phyloP scores from a whole-genome alignment of 441 rosid genomes.

The Corymbia citriodora region DNA sequence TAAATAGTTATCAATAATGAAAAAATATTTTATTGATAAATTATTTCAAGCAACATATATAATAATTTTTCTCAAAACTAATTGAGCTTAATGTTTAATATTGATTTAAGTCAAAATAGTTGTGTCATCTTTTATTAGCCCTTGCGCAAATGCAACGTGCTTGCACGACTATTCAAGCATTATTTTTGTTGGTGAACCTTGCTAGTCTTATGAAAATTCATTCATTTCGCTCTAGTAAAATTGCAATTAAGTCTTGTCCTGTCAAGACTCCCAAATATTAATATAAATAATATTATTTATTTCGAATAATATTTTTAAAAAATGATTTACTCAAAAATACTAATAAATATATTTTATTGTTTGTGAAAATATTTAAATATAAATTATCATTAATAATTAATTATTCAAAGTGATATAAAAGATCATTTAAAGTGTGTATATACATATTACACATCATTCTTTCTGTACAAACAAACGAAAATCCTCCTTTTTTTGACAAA shows the following conservation, averaged over 20 bases:
- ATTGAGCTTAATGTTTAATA: neutral
- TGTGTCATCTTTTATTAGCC: too few relatives aligned
- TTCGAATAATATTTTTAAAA: neutral
- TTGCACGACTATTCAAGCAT: neutral
- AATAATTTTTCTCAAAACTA: too few relatives aligned
- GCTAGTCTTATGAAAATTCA: neutral
- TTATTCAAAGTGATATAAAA: too few relatives aligned
- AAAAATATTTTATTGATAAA: neutral
- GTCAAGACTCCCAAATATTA: neutral
- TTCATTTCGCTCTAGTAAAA: neutral
- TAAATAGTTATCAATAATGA: neutral
- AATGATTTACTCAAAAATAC: neutral
- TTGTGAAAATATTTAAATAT: neutral
- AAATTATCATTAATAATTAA: neutral
- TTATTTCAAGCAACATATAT: neutral
- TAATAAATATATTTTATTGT: too few relatives aligned
- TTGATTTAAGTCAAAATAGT: neutral
- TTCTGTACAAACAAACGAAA: neutral
- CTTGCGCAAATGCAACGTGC: neutral
- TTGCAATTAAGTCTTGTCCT: neutral
- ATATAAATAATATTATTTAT: neutral
- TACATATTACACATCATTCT: too few relatives aligned
- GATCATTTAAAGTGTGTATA: too few relatives aligned
- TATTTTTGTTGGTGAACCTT: neutral
- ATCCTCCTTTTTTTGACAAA: neutral